phyloP scores from a whole-genome alignment of 441 rosid genomes.

The Arabidopsis hybrid region DNA sequence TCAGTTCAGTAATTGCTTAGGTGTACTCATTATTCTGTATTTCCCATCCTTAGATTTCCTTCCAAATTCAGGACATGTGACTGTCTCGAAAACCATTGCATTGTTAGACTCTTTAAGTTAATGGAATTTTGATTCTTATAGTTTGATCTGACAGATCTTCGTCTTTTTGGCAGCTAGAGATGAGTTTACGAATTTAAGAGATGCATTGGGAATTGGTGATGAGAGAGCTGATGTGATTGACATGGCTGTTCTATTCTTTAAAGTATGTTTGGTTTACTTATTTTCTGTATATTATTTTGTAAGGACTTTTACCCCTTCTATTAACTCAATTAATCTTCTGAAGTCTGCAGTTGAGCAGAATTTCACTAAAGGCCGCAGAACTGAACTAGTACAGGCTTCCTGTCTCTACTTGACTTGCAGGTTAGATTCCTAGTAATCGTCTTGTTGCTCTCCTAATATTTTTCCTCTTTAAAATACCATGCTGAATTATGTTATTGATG shows the following conservation, averaged over 20 bases:
- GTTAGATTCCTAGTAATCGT: conserved; percentile 51
- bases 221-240: conserved; percentile 60
- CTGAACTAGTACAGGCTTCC: conserved; percentile 84
- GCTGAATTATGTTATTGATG: conserved; percentile 9
- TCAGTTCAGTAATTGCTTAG: background rate
- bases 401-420: conserved; percentile 95
- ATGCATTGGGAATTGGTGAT: conserved; percentile 74
- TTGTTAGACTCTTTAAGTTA: background rate
- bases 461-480: conserved; percentile 7
- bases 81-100: conserved; percentile 1
- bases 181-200: conserved; percentile 60
- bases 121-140: conserved; percentile 3
- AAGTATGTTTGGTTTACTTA: conserved; percentile 56
- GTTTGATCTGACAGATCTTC: conserved; percentile 35
- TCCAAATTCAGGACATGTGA: conserved; percentile 9
- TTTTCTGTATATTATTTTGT: conserved; percentile 17
- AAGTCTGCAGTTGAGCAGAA: conserved; percentile 79
- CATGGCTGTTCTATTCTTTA: conserved; percentile 64
- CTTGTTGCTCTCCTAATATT: conserved; percentile 11
- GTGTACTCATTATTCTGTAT: background rate
- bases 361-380: conserved; percentile 88
- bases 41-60: conserved; percentile 8
- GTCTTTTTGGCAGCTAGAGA: conserved; percentile 62
- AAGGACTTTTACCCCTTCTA: conserved; percentile 9
- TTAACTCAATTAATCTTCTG: conserved; percentile 40